These are phyloP conservation scores for Calonectria pseudoreteaudii DNA, from an alignment of 2,329 filamentous ascomycete genomes.

Conservation along the genomic window DNA sequence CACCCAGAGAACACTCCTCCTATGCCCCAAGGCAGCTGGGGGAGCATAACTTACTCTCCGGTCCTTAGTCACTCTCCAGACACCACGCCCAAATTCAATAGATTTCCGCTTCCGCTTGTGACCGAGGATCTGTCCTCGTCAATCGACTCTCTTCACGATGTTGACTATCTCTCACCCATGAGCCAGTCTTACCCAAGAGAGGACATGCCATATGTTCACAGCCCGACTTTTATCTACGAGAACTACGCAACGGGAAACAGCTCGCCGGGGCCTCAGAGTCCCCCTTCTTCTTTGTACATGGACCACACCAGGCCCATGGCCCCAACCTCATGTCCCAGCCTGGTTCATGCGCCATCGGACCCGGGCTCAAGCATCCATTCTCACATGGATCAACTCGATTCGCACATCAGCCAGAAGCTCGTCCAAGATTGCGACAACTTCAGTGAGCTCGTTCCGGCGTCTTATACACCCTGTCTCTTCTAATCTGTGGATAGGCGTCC, in stretches of 20 bases:
- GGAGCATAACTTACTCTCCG: conserved; percentile 59
- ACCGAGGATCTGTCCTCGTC: conserved; percentile 65
- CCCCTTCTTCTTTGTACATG: conserved; percentile 66
- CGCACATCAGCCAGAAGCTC: conserved; percentile 64
- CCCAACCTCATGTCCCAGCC: conserved; percentile 70
- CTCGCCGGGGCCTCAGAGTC: conserved; percentile 67
- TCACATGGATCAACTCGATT: conserved; percentile 69
- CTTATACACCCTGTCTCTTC: conserved; percentile 50
- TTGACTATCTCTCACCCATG: conserved; percentile 72
- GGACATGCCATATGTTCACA: conserved; percentile 67
- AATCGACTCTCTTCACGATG: conserved; percentile 71
- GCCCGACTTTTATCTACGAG: conserved; percentile 69
- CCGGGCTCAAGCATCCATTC: conserved; percentile 70
- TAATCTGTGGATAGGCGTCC: conserved; percentile 58
- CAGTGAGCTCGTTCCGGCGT: conserved; percentile 59
- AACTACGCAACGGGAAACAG: conserved; percentile 62
- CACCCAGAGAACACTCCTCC: conserved; percentile 57
- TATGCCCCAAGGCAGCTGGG: conserved; percentile 58
- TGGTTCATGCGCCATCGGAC: conserved; percentile 71
- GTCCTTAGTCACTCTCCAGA: conserved; percentile 50
- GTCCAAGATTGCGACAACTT: conserved; percentile 67
- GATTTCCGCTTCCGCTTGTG: conserved; percentile 59
- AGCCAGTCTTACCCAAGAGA: conserved; percentile 68
- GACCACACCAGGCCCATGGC: conserved; percentile 61
- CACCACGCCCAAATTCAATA: conserved; percentile 55